These are phyloP conservation scores for Cucurbita pepo DNA, from an alignment of 306 rosid genomes.

Conservation along the genomic window DNA sequence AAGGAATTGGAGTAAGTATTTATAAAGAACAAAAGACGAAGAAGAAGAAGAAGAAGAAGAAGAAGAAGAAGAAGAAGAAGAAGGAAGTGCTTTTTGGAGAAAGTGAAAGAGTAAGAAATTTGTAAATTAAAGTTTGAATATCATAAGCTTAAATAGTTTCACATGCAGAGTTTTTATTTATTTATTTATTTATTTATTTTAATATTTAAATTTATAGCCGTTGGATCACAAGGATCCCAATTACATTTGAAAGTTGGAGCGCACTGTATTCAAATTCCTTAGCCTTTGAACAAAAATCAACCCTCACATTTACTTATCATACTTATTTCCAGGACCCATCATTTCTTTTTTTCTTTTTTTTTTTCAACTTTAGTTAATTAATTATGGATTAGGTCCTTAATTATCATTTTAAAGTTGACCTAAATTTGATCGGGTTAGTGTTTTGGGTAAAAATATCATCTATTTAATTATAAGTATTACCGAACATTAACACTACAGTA, in stretches of 20 bases:
- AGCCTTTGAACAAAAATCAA: neutral
- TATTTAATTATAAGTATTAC: no score
- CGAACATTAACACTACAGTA: no score
- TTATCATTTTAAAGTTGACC: neutral
- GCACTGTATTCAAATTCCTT: constrained; percentile 64
- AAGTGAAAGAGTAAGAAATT: neutral
- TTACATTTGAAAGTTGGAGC: constrained; percentile 82
- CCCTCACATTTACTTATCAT: neutral
- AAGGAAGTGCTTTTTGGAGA: neutral
- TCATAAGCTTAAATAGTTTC: constrained; percentile 35
- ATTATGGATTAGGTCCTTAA: neutral
- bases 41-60: neutral
- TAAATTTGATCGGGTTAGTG: neutral
- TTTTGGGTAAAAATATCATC: no score
- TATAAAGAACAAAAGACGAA: constrained; percentile 24
- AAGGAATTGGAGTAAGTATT: constrained; percentile 20
- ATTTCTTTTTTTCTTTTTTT: neutral
- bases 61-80: neutral
- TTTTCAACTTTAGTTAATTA: neutral
- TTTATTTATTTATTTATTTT: neutral
- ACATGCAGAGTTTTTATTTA: constrained; percentile 33
- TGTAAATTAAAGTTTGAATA: constrained; percentile 2
- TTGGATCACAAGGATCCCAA: constrained; percentile 82
- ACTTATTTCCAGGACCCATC: neutral
- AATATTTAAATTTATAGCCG: constrained; percentile 41